Percentiles rank a stretch among this genome's conserved stretches.
These are phyloP conservation scores for Chrysoporthe cubensis DNA, from an alignment of 2,329 filamentous ascomycete species.

Conservation along the genomic window DNA sequence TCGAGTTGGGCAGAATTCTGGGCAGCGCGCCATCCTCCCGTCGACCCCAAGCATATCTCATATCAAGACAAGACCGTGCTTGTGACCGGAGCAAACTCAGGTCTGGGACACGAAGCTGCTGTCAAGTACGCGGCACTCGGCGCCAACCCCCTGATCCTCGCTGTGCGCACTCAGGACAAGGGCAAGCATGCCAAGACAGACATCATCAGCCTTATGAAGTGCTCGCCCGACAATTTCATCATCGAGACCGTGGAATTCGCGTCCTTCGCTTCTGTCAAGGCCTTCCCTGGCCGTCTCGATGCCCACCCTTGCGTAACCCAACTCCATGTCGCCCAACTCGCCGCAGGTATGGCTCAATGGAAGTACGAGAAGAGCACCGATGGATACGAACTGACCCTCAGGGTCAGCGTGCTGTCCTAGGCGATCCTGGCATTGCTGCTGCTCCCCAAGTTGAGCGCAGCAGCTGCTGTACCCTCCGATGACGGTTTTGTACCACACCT, in stretches of 20 bases:
- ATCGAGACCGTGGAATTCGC: slow-evolving; percentile 52
- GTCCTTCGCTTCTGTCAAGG: slow-evolving; percentile 47
- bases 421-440: slow-evolving; percentile 56
- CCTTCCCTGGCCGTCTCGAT: slow-evolving; percentile 44
- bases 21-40: slow-evolving; percentile 18
- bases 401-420: slow-evolving; percentile 63
- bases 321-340: slow-evolving; percentile 50
- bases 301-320: slow-evolving; percentile 36
- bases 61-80: slow-evolving; percentile 15
- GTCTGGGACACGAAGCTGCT: slow-evolving; percentile 54
- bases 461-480: slow-evolving; percentile 34
- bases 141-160: slow-evolving; percentile 48
- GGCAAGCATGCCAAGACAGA: slow-evolving; percentile 45
- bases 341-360: slow-evolving; percentile 47
- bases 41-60: slow-evolving; percentile 13
- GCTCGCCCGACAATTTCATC: slow-evolving; percentile 42
- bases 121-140: slow-evolving; percentile 49
- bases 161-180: slow-evolving; percentile 46
- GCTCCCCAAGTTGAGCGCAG: slow-evolving; percentile 46
- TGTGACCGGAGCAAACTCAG: slow-evolving; percentile 47
- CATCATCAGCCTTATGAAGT: slow-evolving; percentile 39
- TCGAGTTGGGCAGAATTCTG: slow-evolving; percentile 21
- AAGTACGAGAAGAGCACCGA: slow-evolving; percentile 42
- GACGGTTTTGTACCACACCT: slow-evolving; percentile 42
- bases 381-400: slow-evolving; percentile 55